Evolutionary conservation across 345 rosid genomes (phyloP), one percentile per base, ranked within the genome.

Genomic region (Noccaea bulbosa): DNA sequence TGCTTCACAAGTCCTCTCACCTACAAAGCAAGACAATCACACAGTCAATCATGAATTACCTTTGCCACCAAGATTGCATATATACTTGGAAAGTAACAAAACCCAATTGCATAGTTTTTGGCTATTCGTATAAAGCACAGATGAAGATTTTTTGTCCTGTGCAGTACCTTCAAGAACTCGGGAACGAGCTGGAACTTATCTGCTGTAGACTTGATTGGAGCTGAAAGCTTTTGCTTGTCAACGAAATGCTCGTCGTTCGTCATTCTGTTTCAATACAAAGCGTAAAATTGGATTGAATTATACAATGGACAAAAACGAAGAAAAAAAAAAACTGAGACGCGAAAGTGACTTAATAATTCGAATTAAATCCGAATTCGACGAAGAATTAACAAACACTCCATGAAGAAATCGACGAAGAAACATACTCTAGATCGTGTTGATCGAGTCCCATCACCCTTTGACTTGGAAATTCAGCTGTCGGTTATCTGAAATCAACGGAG

Each of bases 1-100:
- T 93, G 96, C 87, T 89, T 93, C 86, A 93, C 98, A 61, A 91
- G 78, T 55, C 98, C 98, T 75, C 94, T 82, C 46, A 86, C 88
- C 98, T 93, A 47, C 35, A 71, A 40, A 37, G 58, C 14, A 41
- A 65, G 6, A 53, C 43, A 33, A 69, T 51, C 24, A 60, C 40
- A 64, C 20, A 64, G 8, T 15, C 47, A 64, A 8, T 2, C 5
- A 38, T 2, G 12, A 11, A 16, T 16, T 5, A 15, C 33, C 6
- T 12, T 70, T 14, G 7, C 61, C 2, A 22, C 39, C 6, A 43
- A 33, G 22, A 41, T 33, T 59, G 34, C 40, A 57, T 39, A 38
- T 20, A 46, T 39, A 34, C 22, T 54, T 14, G 8, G 56, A 69
- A n/a, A 57, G 15, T 20, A 53, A 27, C 11, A 14, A 70, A 70